Conservation (phyloP, 192 early-diverging fungal species). For the Coemansia sp. region DNA sequence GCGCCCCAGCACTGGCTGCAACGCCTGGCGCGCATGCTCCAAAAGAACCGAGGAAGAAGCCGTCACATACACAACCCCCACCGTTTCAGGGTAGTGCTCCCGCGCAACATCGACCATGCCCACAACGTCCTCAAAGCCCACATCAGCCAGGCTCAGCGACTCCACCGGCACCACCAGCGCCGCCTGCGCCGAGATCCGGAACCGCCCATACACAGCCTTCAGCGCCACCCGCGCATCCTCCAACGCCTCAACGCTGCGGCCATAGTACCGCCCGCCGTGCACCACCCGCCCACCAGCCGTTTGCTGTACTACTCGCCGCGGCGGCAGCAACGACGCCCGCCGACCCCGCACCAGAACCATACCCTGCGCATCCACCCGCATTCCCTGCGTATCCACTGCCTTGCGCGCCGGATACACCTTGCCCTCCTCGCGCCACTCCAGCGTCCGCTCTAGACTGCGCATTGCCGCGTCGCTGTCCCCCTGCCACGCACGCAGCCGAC, state of each 20-base stretch:
- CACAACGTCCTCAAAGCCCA: background rate
- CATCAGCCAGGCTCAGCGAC: conserved; percentile 27
- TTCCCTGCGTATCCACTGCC: background rate
- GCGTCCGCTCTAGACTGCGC: conserved; percentile 6
- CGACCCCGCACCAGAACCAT: conserved; percentile 21
- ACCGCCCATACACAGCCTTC: conserved; percentile 6
- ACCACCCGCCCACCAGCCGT: background rate
- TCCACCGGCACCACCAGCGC: conserved; percentile 34
- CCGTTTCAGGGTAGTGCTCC: conserved; percentile 13
- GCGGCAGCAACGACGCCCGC: conserved; percentile 11
- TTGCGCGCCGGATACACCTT: conserved; percentile 32
- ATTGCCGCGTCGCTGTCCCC: conserved; percentile 3
- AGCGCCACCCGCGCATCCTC: conserved; percentile 40
- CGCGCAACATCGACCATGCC: background rate
- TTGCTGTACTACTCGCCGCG: background rate
- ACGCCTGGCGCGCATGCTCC: conserved; percentile 26
- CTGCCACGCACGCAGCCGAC: conserved; percentile 13
- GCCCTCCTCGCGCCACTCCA: conserved; percentile 29
- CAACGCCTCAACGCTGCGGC: conserved; percentile 17
- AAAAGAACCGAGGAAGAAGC: conserved; percentile 35
- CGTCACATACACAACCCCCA: conserved; percentile 30
- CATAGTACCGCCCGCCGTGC: conserved; percentile 9
- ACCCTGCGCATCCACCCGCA: conserved; percentile 16
- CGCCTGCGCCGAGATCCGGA: background rate
- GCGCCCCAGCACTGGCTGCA: conserved; percentile 13